phyloP scores from a whole-genome alignment of 2,329 filamentous ascomycete species.

The Hortaea sp. region DNA sequence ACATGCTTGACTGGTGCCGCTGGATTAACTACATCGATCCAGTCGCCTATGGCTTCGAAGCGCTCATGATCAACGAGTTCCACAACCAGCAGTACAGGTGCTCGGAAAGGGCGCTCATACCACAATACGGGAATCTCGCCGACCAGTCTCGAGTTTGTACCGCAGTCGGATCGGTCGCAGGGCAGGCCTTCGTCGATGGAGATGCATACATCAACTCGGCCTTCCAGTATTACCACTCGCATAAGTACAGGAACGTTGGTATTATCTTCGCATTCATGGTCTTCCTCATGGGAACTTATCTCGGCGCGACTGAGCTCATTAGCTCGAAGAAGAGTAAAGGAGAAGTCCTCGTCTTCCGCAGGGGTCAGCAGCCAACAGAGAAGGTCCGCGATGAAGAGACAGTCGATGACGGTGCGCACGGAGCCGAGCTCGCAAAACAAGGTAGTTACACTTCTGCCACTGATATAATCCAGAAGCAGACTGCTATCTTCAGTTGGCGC shows the following conservation, averaged over 20 bases:
- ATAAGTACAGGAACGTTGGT: constrained; percentile 40
- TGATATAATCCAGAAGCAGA: constrained; percentile 51
- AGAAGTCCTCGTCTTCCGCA: constrained; percentile 41
- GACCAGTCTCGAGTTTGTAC: constrained; percentile 29
- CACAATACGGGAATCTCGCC: constrained; percentile 29
- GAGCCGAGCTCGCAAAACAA: constrained; percentile 19
- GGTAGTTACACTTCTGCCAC: constrained; percentile 28
- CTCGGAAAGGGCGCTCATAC: constrained; percentile 28
- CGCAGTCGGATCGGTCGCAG: constrained; percentile 32
- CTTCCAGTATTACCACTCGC: constrained; percentile 23
- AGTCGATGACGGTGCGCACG: constrained; percentile 22
- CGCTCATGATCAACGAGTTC: constrained; percentile 65
- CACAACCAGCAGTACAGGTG: constrained; percentile 50
- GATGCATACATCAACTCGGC: constrained; percentile 25
- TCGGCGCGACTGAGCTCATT: constrained; percentile 37
- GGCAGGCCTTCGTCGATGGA: constrained; percentile 28
- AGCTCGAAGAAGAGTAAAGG: constrained; percentile 42
- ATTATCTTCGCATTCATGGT: constrained; percentile 38
- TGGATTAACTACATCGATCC: constrained; percentile 80
- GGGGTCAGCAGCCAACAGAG: constrained; percentile 36
- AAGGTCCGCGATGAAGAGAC: constrained; percentile 34
- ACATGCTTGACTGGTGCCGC: constrained; percentile 71
- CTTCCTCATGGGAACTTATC: constrained; percentile 32
- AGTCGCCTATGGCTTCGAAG: constrained; percentile 68
- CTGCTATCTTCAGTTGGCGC: constrained; percentile 76